Evolutionary conservation across 129 eudicot species (phyloP).

Genomic region (Tanacetum coccineum): DNA sequence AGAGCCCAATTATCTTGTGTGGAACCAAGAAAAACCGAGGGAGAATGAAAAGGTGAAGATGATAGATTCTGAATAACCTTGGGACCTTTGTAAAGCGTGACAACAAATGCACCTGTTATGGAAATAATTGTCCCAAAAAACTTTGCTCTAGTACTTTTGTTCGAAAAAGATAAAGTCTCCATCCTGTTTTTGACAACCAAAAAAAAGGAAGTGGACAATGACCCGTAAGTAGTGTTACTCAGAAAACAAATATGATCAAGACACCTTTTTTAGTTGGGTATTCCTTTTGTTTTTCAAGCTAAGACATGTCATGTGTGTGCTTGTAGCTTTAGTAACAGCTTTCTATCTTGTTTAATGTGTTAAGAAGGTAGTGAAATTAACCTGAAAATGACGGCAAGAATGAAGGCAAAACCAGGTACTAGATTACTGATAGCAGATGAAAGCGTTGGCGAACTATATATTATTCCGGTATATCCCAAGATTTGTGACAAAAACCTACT

Average conservation of each 20-base stretch:
- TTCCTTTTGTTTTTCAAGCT: not conserved
- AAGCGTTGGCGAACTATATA: constrained; percentile 76
- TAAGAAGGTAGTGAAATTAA: not conserved
- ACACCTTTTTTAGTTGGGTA: not conserved
- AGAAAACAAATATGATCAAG: not conserved
- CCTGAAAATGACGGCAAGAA: constrained; percentile 91
- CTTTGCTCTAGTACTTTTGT: constrained; percentile 69
- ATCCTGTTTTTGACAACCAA: constrained; percentile 45
- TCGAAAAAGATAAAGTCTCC: constrained; percentile 64
- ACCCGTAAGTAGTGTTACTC: not conserved
- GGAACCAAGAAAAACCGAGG: constrained; percentile 19
- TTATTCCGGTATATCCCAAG: constrained; percentile 76
- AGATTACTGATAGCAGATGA: constrained; percentile 94
- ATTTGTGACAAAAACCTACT: constrained; percentile 62
- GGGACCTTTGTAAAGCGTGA: constrained; percentile 69
- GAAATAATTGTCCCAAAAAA: constrained; percentile 73
- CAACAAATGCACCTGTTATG: constrained; percentile 79
- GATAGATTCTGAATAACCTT: constrained; percentile 18
- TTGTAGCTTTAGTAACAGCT: no score
- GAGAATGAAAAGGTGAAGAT: constrained; percentile 8
- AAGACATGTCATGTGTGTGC: not conserved
- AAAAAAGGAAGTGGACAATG: constrained; percentile 14
- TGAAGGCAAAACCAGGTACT: constrained; percentile 81
- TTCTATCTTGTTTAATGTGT: not conserved
- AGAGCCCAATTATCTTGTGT: constrained; percentile 57